Evolutionary conservation across 768 basidiomycete genomes (phyloP).

Genomic region (Lanmaoa rubissima): DNA sequence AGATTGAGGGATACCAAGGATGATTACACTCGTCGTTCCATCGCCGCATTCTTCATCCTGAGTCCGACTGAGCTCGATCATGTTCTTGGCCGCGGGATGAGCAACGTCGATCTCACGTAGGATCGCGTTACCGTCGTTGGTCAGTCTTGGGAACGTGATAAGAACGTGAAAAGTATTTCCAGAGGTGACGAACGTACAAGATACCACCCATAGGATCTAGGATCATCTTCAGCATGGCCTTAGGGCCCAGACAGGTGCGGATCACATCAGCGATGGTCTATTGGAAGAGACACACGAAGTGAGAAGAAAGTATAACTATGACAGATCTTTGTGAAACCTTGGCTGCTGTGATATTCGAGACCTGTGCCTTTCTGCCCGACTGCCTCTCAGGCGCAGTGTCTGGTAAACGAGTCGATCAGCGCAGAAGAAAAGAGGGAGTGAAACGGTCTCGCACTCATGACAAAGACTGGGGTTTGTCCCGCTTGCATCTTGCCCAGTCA

Average conservation of each 20-base stretch:
- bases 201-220: conserved; percentile 99
- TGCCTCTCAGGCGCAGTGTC: conserved; percentile 94
- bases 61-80: conserved; percentile 97
- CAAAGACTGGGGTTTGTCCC: conserved; percentile 76
- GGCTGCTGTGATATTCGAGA: conserved; percentile 94
- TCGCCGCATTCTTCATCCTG: conserved; percentile 99
- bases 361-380: conserved; percentile 92
- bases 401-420: conserved; percentile 29
- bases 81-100: conserved; percentile 98
- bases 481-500: conserved; percentile 24
- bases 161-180: neutral
- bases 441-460: conserved; percentile 59
- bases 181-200: conserved; percentile 51
- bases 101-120: conserved; percentile 98
- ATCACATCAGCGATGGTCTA: conserved; percentile 98
- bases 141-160: conserved; percentile 53
- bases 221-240: conserved; percentile 99
- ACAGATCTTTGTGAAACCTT: conserved; percentile 54
- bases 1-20: conserved; percentile 65
- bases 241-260: conserved; percentile 93
- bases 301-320: neutral
- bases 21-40: conserved; percentile 97
- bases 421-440: neutral
- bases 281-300: neutral
- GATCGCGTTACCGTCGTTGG: conserved; percentile 99